phyloP scores from a whole-genome alignment of 2,329 filamentous ascomycete genomes.

The Beauveria rudraprayagi region DNA sequence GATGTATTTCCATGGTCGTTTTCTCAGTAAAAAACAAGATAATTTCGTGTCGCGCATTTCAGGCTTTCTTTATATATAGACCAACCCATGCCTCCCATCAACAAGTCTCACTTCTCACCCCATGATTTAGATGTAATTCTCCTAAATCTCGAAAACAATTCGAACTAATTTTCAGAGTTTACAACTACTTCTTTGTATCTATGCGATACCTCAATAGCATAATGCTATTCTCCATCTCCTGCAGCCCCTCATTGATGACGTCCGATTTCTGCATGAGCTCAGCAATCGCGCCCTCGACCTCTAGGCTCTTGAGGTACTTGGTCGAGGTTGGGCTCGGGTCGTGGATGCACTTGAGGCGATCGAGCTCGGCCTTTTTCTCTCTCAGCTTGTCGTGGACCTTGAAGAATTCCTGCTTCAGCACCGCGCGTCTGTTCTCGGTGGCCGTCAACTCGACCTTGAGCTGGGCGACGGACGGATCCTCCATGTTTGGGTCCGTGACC shows the following conservation, averaged over 20 bases:
- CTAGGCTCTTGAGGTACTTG: background rate
- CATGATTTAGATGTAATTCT: too few relatives aligned
- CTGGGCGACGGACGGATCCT: background rate
- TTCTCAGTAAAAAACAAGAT: too few relatives aligned
- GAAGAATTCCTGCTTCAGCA: background rate
- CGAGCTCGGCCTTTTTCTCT: background rate
- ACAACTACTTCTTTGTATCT: background rate
- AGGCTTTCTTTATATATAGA: too few relatives aligned
- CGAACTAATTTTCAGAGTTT: too few relatives aligned
- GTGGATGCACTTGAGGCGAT: background rate
- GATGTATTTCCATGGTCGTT: too few relatives aligned
- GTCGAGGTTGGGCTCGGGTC: background rate
- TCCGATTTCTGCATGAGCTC: background rate
- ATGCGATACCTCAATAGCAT: conserved; percentile 1
- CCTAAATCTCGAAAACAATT: too few relatives aligned
- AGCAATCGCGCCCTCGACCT: conserved; percentile 1
- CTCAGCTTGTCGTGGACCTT: background rate
- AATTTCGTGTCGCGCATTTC: too few relatives aligned
- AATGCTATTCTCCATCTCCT: background rate
- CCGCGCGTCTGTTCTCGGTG: background rate
- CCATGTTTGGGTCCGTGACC: background rate
- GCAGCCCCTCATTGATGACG: background rate
- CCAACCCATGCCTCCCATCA: too few relatives aligned
- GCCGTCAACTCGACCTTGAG: background rate
- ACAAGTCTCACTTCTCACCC: too few relatives aligned